Base-by-base conservation (phyloP, 176 grass and related monocot genomes). In the Avena atlantica region DNA sequence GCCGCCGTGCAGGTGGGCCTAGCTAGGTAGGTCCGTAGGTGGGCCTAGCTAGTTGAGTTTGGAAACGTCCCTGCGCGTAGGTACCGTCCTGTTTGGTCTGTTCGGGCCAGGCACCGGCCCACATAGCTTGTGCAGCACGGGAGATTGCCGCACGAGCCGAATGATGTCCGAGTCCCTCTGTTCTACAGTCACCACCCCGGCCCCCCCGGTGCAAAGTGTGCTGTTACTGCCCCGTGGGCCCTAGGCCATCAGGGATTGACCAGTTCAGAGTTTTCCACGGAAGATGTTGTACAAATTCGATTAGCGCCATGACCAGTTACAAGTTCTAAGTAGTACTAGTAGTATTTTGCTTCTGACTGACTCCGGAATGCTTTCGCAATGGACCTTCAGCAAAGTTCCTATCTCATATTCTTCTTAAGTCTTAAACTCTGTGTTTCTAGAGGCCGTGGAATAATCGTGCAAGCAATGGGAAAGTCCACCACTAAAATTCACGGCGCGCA, bases 41-140 rank as follows among this genome's bases (percentile, higher is more conserved):
- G 40, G 40, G 40, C 40, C 40, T 42, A 6, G 40, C 6, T 7
- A 42, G 40, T 7, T 7, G 6, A 8, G 40, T 42, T 42, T 42
- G 6, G 6, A 8, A 42, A 1, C 40, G 1, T 42, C 40, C 40
- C 31, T 34, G 40, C 6, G 40, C 40, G 40, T 42, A 42, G 40
- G 40, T 7, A 42, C 40, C 40, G 78, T 50, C 78, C 25, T 24
- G 78, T 40, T 53, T 3, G 77, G 61, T 13, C 12, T 27, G 23
- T 34, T 37, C 8, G n/a, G 66, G 45, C 21, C n/a, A 17, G 49
- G 37, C 70, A 36, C 49, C 45, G 70, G 4, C 52, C 72, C 83
- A 10, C 57, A 17, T 55, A 24, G 27, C 85, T 80, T 84, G 66
- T 80, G 69, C 58, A 68, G 53, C 89, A 83, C 71, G 89, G 63